A percentile compares a stretch with the other conserved stretches of the same genome.
These are phyloP conservation scores for Canna indica DNA, from an alignment of 176 grass and related monocot genomes.

Conservation along the genomic window DNA sequence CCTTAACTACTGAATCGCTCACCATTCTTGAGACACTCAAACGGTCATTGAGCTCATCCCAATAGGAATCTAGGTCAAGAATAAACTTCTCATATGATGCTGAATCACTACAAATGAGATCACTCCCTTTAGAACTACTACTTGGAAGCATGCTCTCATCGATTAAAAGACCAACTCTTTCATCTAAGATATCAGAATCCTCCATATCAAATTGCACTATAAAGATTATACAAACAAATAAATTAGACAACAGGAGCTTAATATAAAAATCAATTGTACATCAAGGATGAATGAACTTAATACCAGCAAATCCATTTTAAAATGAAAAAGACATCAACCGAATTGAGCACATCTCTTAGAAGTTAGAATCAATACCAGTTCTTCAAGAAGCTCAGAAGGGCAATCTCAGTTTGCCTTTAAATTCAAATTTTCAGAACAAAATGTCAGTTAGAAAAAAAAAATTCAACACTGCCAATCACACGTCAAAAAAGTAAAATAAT, in stretches of 20 bases:
- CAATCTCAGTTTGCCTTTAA: neutral
- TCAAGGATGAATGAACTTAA: neutral
- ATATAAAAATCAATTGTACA: neutral
- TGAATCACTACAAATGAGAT: slow-evolving; percentile 17
- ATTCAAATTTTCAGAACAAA: neutral
- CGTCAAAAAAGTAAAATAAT: neutral
- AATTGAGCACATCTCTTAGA: neutral
- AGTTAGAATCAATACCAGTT: neutral
- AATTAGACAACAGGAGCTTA: neutral
- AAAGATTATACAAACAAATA: neutral
- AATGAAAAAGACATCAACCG: neutral
- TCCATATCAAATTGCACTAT: neutral
- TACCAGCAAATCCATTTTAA: neutral
- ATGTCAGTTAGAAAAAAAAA: neutral
- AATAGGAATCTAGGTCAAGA: slow-evolving; percentile 29
- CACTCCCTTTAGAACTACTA: slow-evolving; percentile 13
- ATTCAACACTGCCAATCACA: neutral
- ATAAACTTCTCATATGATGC: slow-evolving; percentile 29
- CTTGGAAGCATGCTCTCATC: slow-evolving; percentile 5
- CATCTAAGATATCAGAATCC: slow-evolving; percentile 17
- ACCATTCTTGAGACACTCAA: slow-evolving; percentile 31
- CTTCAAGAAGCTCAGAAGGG: neutral
- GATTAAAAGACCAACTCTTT: neutral
- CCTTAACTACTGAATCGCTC: slow-evolving; percentile 25
- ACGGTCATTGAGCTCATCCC: slow-evolving; percentile 33